Base-by-base conservation (phyloP, 139 green algal species). In the Pleodorina starrii region DNA sequence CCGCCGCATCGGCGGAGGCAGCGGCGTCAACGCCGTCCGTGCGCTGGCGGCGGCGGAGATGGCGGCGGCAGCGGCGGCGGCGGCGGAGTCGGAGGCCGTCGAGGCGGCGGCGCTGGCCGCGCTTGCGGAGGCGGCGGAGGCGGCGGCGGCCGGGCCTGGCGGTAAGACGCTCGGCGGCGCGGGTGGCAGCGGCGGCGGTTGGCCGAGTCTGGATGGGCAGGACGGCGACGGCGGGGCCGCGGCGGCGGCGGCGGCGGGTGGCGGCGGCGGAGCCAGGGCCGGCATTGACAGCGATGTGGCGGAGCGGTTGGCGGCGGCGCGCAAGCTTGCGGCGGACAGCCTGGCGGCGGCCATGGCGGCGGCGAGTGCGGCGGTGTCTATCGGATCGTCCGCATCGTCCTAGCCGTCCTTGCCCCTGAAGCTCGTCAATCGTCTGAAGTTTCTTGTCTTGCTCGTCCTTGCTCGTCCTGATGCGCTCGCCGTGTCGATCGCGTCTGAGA, bases 301-400 rank as follows among this genome's bases (percentile, higher is more conserved):
- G 3, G 59, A 43, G 42, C 59, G 59, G 59, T 40, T 86, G 57
- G 80, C 80, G 5, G 82, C 82, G 35, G 82, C 82, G 21, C 44
- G 82, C 12, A 25, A n/a, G 66, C 66, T 88, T 5, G 82, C 82
- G 5, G 66, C 63, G 6, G 82, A 69, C 10, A 88, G 82, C 82
- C 2, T 88, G 82, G 82, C 82, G 44, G 82, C 82, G 46, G 82
- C 82, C 29, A 79, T 88, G 82, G 82, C 82, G 66, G 82, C 82
- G 17, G 44, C 63, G 66, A 88, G 17, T 42, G 82, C 82, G 1
- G 82, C 43, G 1, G 42, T 63, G 21, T 51, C 43, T 0, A 74
- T 87, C 12, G 79, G 57, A 0, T 84, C 76, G 32, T 66, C 54
- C n/a, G n/a, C n/a, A n/a, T n/a, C n/a, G n/a, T n/a, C n/a, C n/a